Percentiles rank a stretch among this genome's conserved stretches.
phyloP scores from a whole-genome alignment of 306 rosid species.

The Nissolia schottii region DNA sequence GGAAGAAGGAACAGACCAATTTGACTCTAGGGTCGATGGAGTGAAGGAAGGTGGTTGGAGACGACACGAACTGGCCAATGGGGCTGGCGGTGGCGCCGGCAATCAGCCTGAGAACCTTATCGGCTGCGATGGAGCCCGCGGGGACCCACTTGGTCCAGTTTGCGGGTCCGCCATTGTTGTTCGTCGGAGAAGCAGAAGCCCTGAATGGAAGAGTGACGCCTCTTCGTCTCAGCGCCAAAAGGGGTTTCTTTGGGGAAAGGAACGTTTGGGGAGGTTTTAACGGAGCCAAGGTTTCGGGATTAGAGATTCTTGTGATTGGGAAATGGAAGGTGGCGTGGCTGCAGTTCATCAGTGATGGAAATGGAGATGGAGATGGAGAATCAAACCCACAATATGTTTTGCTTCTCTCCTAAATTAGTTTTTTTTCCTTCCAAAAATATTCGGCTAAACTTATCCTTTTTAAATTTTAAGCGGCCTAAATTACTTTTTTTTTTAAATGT shows the following conservation, averaged over 20 bases:
- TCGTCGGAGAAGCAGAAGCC: slow-evolving; percentile 46
- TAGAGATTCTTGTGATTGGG: slow-evolving; percentile 10
- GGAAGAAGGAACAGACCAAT: slow-evolving; percentile 46
- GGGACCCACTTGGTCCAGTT: slow-evolving; percentile 73
- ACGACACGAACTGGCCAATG: slow-evolving; percentile 77
- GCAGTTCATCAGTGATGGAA: slow-evolving; percentile 58
- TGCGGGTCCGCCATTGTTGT: slow-evolving; percentile 22
- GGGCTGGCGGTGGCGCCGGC: slow-evolving; percentile 94
- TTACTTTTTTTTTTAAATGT: too few species aligned
- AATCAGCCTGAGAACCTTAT: slow-evolving; percentile 67
- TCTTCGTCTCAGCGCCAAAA: slow-evolving; percentile 24
- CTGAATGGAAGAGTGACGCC: slow-evolving; percentile 27
- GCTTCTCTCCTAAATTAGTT: too few species aligned
- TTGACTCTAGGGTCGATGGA: slow-evolving; percentile 80
- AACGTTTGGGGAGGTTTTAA: not conserved
- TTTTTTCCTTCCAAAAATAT: too few species aligned
- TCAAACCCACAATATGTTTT: too few species aligned
- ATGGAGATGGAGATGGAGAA: too few species aligned
- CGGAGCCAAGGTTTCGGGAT: slow-evolving; percentile 29
- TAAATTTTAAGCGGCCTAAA: too few species aligned
- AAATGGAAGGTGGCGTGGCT: slow-evolving; percentile 34
- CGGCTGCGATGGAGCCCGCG: slow-evolving; percentile 61
- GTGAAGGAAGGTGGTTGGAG: slow-evolving; percentile 86
- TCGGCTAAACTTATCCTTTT: too few species aligned
- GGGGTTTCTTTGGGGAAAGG: slow-evolving; percentile 12